Conservation (phyloP, 306 rosid species). For the Corylus avellana region DNA sequence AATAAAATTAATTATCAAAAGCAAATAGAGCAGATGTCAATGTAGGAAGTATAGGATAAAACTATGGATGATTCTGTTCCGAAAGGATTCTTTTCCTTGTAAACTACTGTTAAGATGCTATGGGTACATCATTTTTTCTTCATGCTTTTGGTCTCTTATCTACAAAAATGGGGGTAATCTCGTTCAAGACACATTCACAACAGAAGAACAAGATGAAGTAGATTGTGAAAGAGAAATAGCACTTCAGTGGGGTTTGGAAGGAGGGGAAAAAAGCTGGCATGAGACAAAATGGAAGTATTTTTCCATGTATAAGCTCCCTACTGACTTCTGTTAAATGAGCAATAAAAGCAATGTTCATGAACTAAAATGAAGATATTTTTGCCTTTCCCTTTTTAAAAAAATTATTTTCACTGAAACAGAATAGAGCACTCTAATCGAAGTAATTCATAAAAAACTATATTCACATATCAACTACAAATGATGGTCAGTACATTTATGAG, state of each 20-base stretch:
- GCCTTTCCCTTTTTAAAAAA: not conserved
- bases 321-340: not conserved
- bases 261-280: not conserved
- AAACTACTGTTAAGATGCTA: not conserved
- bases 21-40: not conserved
- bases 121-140: not conserved
- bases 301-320: not conserved
- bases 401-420: not conserved
- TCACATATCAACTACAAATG: not conserved
- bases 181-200: constrained; percentile 5
- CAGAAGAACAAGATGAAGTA: not conserved
- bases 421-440: not conserved
- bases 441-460: not conserved
- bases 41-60: not conserved
- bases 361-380: not conserved
- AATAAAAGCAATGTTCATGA: not conserved
- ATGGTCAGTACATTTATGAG: not conserved
- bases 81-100: not conserved
- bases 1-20: not conserved
- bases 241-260: not conserved
- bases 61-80: not conserved
- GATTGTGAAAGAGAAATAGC: not conserved
- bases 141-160: not conserved
- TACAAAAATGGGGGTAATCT: not conserved
- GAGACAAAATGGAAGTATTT: not conserved